Percentiles rank a stretch among this genome's conserved stretches.
Evolutionary conservation across 305 asterid genomes (phyloP).

Genomic region (Caryopteris hybrid): DNA sequence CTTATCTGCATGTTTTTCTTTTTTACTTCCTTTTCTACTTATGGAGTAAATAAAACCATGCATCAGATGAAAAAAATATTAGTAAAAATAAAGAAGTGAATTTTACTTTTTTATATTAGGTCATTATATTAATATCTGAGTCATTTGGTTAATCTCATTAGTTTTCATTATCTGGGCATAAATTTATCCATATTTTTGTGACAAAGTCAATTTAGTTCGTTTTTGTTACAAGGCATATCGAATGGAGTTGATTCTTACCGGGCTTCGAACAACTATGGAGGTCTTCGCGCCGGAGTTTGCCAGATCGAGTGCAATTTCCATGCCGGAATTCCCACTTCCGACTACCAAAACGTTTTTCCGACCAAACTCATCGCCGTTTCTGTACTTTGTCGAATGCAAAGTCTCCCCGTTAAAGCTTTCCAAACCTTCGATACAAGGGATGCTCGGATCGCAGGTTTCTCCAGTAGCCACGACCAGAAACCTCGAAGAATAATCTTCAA

Average conservation of each 20-base stretch:
- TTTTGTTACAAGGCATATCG: too few relatives aligned
- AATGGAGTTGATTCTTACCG: slow-evolving; percentile 33
- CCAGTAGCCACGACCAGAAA: slow-evolving; percentile 77
- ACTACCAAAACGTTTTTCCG: slow-evolving; percentile 56
- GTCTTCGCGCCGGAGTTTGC: slow-evolving; percentile 49
- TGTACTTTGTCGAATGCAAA: slow-evolving; percentile 54
- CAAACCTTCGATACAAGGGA: slow-evolving; percentile 48
- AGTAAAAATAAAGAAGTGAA: too few relatives aligned
- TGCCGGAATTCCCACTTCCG: slow-evolving; percentile 88
- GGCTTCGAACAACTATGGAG: slow-evolving; percentile 64
- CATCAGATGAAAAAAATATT: too few relatives aligned
- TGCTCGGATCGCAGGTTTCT: slow-evolving; percentile 39
- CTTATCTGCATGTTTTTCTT: too few relatives aligned
- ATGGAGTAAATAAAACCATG: too few relatives aligned
- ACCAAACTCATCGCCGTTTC: slow-evolving; percentile 38
- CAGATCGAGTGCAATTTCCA: slow-evolving; percentile 79
- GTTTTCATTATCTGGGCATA: too few relatives aligned
- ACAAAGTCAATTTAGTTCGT: too few relatives aligned
- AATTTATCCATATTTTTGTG: too few relatives aligned
- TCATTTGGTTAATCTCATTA: too few relatives aligned
- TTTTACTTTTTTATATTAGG: too few relatives aligned
- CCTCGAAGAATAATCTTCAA: slow-evolving; percentile 40
- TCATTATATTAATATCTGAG: too few relatives aligned
- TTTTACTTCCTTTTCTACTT: too few relatives aligned
- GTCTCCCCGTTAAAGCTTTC: slow-evolving; percentile 43